A percentile compares a stretch with the other conserved stretches of the same genome.
phyloP scores from a whole-genome alignment of 495 filamentous ascomycete species.

The Aspergillus ellipticus region DNA sequence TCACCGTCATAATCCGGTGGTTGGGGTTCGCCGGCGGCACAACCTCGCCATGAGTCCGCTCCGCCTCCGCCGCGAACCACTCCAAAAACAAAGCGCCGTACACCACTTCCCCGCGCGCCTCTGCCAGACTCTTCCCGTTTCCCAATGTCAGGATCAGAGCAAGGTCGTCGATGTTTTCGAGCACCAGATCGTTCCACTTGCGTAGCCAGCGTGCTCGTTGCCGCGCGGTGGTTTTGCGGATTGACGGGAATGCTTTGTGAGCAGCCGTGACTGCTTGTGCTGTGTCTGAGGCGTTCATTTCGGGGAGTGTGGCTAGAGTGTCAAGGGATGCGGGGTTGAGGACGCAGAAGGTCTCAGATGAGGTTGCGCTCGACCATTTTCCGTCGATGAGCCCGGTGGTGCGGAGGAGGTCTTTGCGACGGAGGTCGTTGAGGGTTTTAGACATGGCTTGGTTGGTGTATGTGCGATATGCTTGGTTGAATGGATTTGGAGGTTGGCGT shows the following conservation, averaged over 20 bases:
- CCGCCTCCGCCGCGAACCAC: slow-evolving; percentile 52
- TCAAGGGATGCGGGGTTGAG: neutral
- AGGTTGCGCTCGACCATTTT: neutral
- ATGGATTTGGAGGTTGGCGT: neutral
- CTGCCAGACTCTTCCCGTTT: slow-evolving; percentile 45
- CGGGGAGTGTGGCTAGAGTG: neutral
- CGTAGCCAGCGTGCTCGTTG: slow-evolving; percentile 19
- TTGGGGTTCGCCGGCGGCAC: slow-evolving; percentile 27
- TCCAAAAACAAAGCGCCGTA: slow-evolving; percentile 46
- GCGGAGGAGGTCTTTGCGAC: neutral
- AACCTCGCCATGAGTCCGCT: slow-evolving; percentile 41
- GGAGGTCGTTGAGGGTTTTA: neutral
- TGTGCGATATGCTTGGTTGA: neutral
- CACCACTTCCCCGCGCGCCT: slow-evolving; percentile 44
- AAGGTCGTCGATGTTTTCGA: slow-evolving; percentile 39
- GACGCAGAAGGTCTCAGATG: neutral
- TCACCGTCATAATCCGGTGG: slow-evolving; percentile 42
- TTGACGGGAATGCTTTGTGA: neutral
- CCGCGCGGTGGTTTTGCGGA: slow-evolving; percentile 2
- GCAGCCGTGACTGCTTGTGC: neutral
- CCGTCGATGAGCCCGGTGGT: neutral
- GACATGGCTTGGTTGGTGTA: neutral
- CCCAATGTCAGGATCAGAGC: slow-evolving; percentile 46
- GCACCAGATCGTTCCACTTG: slow-evolving; percentile 28
- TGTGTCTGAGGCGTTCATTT: neutral